Percentiles rank a stretch among this genome's conserved stretches.
phyloP scores from a whole-genome alignment of 1,284 basidiomycete genomes.

The Salmacisia buchloeana region DNA sequence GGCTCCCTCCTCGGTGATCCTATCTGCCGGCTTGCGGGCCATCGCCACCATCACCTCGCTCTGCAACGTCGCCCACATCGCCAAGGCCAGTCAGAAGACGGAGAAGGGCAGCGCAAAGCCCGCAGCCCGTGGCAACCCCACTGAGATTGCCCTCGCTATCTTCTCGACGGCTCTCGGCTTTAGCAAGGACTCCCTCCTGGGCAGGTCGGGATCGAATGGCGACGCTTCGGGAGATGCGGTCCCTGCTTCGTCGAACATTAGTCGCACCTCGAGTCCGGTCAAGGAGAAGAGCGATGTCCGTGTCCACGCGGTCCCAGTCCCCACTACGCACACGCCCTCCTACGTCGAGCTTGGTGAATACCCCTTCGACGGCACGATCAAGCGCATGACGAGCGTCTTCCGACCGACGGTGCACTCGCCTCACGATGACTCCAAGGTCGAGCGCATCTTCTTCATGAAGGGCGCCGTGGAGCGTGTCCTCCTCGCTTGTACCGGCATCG shows the following conservation, averaged over 20 bases:
- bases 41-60: slow-evolving; percentile 37
- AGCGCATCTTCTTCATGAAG: slow-evolving; percentile 41
- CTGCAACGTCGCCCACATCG: slow-evolving; percentile 40
- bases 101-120: slow-evolving; percentile 26
- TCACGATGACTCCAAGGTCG: slow-evolving; percentile 10
- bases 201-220: background rate
- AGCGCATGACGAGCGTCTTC: slow-evolving; percentile 45
- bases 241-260: background rate
- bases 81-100: slow-evolving; percentile 20
- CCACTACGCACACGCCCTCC: slow-evolving; percentile 17
- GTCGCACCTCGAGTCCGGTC: background rate
- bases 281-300: slow-evolving; percentile 3
- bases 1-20: background rate
- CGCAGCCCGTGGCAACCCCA: slow-evolving; percentile 37
- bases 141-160: slow-evolving; percentile 40
- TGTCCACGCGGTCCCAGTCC: slow-evolving; percentile 18
- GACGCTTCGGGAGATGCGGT: background rate
- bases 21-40: slow-evolving; percentile 13
- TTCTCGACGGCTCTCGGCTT: slow-evolving; percentile 29
- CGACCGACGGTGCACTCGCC: slow-evolving; percentile 1
- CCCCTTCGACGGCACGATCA: slow-evolving; percentile 46
- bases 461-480: slow-evolving; percentile 47
- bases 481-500: slow-evolving; percentile 29
- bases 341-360: slow-evolving; percentile 33
- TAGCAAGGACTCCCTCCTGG: slow-evolving; percentile 7